These are phyloP conservation scores for Fusarium sp. DNA, from an alignment of 2,329 filamentous ascomycete genomes.

Conservation along the genomic window DNA sequence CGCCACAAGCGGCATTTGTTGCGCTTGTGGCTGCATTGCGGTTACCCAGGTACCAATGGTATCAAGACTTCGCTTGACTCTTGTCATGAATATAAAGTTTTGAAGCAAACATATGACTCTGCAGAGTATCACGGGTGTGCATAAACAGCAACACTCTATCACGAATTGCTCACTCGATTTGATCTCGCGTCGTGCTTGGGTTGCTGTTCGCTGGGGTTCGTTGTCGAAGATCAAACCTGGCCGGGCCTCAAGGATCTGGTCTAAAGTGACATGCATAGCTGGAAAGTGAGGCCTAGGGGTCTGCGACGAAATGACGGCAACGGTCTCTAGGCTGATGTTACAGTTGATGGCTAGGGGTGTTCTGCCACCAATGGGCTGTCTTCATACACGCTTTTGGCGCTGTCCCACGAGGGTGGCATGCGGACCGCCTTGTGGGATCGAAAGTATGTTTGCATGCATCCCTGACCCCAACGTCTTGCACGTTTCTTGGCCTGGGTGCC, in stretches of 20 bases:
- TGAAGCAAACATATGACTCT: background rate
- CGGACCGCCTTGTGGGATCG: constrained; percentile 9
- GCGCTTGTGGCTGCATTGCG: background rate
- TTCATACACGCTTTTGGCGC: background rate
- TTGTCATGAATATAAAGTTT: background rate
- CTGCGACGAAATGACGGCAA: constrained; percentile 24
- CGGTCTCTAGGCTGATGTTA: background rate
- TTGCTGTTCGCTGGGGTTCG: background rate
- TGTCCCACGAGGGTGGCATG: constrained; percentile 8
- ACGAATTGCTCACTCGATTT: background rate
- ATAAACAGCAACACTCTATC: background rate
- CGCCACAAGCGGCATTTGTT: background rate
- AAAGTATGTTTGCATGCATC: constrained; percentile 33
- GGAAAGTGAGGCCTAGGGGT: background rate
- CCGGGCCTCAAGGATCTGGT: background rate
- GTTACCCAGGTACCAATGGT: background rate
- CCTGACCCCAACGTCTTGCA: constrained; percentile 12
- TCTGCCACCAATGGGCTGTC: constrained; percentile 4
- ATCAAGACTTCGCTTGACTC: background rate
- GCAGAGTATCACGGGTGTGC: background rate
- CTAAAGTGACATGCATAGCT: constrained; percentile 33
- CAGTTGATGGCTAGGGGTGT: background rate
- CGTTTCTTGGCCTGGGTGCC: background rate
- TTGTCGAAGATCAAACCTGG: background rate
- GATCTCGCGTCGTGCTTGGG: background rate